Base-by-base conservation (phyloP, 192 early-diverging fungal species). In the Endogone sp. region DNA sequence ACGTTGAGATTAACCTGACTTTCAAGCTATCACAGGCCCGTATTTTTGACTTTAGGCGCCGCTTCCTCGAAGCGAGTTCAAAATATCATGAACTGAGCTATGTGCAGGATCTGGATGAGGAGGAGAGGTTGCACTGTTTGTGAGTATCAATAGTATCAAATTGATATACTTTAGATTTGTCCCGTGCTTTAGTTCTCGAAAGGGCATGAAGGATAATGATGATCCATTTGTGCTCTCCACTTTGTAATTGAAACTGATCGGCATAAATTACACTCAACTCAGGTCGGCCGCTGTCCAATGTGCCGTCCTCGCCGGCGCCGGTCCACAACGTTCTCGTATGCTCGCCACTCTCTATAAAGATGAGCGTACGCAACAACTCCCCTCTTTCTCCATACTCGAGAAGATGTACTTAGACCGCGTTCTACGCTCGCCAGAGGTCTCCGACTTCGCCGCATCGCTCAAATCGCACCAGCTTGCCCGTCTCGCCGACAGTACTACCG, bases 381-480 rank as follows among this genome's bases (percentile, higher is more conserved):
- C 90, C 4, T 78, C 83, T 32, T 92, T 87, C 59, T 75, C 86
- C 20, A 87, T 99, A n/a, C 71, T 99, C 56, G 93, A 95, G 71
- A 98, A 95, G 80, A 97, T 98, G 90, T 95, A 95, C 64, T 77
- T 97, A 54, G 95, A 93, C 75, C 89, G 95, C 3, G 88, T 97
- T 13, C 86, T 96, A 61, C 84, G 88, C 31, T 82, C 81, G 11
- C 73, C 81, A 9, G 93, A 98, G 76, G 91, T 96, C 13, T 89
- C 86, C 27, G 88, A 91, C 62, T 97, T 97, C 71, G 81, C 85
- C 11, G 69, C 71, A 63, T 86, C 86, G 3, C 82, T 97, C 21
- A 87, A 88, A 65, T 79, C 82, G 37, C 94, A 96, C 76, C 94
- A 96, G 67, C 69, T 88, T 16, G 94, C 94, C 9, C 66, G 77